Conservation (phyloP, 2,329 filamentous ascomycete genomes). For the Aspergillus sp. region DNA sequence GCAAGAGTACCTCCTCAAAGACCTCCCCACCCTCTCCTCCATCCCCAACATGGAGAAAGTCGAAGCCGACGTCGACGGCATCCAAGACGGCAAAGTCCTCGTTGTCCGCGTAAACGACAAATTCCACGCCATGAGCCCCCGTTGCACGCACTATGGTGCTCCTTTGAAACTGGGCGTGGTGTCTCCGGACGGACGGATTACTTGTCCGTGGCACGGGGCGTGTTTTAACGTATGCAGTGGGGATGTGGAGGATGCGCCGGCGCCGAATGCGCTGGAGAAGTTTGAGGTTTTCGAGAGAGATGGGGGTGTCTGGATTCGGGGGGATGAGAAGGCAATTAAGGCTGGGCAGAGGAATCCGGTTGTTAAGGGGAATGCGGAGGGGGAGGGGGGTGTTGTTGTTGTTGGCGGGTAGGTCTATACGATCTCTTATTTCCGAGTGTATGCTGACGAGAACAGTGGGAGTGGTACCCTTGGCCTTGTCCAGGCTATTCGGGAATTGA, state of each 20-base stretch:
- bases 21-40: constrained; percentile 59
- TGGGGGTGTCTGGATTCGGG: constrained; percentile 76
- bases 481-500: constrained; percentile 73
- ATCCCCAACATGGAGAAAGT: constrained; percentile 75
- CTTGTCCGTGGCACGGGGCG: constrained; percentile 95
- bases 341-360: constrained; percentile 65
- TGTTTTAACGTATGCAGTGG: constrained; percentile 88
- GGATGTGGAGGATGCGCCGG: constrained; percentile 92
- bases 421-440: neutral
- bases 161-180: constrained; percentile 81
- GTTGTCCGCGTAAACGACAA: constrained; percentile 71
- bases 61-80: constrained; percentile 83
- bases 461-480: constrained; percentile 75
- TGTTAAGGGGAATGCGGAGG: constrained; percentile 59
- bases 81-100: constrained; percentile 79
- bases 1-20: constrained; percentile 57
- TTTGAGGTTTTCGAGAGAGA: constrained; percentile 78
- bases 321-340: constrained; percentile 72
- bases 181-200: constrained; percentile 72
- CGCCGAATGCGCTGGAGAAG: constrained; percentile 73
- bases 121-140: constrained; percentile 72
- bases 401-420: constrained; percentile 56
- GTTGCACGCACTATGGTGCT: constrained; percentile 87
- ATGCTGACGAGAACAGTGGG: constrained; percentile 46
- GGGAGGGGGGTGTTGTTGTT: constrained; percentile 61